A percentile compares a stretch with the other conserved stretches of the same genome.
These are phyloP conservation scores for Talaromyces sp. DNA, from an alignment of 2,329 filamentous ascomycete species.

Conservation along the genomic window DNA sequence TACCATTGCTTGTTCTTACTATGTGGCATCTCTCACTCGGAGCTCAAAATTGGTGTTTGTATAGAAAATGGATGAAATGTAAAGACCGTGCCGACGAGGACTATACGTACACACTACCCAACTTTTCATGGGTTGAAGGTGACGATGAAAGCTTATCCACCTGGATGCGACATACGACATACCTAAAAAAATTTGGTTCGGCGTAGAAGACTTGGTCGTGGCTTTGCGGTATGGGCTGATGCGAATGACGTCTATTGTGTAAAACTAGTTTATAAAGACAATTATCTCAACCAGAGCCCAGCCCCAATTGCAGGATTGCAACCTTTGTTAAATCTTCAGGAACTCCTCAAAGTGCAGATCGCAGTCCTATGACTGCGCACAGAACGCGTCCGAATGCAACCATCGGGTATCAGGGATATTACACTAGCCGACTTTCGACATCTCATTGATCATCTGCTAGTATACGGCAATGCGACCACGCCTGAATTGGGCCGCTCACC, in stretches of 20 bases:
- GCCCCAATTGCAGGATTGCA: not conserved
- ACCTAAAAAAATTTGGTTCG: not conserved
- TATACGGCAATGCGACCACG: not conserved
- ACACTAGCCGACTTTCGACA: slow-evolving; percentile 15
- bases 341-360: not conserved
- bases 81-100: not conserved
- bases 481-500: too few relatives aligned
- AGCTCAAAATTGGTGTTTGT: too few relatives aligned
- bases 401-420: slow-evolving; percentile 14
- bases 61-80: not conserved
- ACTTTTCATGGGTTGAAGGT: too few relatives aligned
- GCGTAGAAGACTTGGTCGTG: not conserved
- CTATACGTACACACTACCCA: not conserved
- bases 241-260: too few relatives aligned
- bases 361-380: not conserved
- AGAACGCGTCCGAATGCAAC: not conserved
- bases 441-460: slow-evolving; percentile 6
- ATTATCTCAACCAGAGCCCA: too few relatives aligned
- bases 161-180: too few relatives aligned
- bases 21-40: not conserved
- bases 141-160: too few relatives aligned
- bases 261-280: too few relatives aligned
- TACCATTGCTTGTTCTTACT: not conserved
- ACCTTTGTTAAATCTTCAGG: not conserved
- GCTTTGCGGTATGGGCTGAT: too few relatives aligned